phyloP scores from a whole-genome alignment of 495 filamentous ascomycete species.

The Annulohypoxylon nitens region DNA sequence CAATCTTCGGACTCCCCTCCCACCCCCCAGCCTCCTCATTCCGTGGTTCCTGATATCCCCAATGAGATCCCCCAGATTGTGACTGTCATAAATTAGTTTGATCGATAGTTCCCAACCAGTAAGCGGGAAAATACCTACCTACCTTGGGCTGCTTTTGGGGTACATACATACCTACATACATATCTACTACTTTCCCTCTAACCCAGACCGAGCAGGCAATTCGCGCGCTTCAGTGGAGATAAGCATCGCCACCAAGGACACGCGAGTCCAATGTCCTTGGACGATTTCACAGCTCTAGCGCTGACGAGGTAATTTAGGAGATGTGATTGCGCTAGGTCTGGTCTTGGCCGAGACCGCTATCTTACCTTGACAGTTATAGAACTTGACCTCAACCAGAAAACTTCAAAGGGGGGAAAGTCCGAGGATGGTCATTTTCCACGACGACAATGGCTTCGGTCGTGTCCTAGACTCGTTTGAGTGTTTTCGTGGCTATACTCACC shows the following conservation, averaged over 20 bases:
- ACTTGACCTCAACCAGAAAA: background rate
- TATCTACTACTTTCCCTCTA: background rate
- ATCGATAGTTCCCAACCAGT: conserved; percentile 8
- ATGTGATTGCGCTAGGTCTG: background rate
- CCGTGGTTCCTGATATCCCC: background rate
- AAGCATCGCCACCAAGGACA: background rate
- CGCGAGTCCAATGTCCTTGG: conserved; percentile 3
- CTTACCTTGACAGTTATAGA: conserved; percentile 8
- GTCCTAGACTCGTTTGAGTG: background rate
- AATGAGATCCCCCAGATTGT: conserved; percentile 1
- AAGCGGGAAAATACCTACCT: background rate
- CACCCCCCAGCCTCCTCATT: background rate
- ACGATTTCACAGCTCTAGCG: background rate
- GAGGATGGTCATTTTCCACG: background rate
- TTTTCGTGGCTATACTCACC: background rate
- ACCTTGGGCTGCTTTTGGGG: background rate
- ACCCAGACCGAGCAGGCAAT: background rate
- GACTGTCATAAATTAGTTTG: conserved; percentile 2
- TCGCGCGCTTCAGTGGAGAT: conserved; percentile 7
- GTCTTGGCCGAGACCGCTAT: conserved; percentile 1
- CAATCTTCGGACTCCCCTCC: conserved; percentile 6
- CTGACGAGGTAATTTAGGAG: conserved; percentile 9
- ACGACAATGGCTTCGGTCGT: background rate
- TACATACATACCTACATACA: background rate
- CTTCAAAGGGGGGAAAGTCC: background rate